phyloP scores from a whole-genome alignment of 1,284 basidiomycete genomes.

The Heliocybe sulcata region DNA sequence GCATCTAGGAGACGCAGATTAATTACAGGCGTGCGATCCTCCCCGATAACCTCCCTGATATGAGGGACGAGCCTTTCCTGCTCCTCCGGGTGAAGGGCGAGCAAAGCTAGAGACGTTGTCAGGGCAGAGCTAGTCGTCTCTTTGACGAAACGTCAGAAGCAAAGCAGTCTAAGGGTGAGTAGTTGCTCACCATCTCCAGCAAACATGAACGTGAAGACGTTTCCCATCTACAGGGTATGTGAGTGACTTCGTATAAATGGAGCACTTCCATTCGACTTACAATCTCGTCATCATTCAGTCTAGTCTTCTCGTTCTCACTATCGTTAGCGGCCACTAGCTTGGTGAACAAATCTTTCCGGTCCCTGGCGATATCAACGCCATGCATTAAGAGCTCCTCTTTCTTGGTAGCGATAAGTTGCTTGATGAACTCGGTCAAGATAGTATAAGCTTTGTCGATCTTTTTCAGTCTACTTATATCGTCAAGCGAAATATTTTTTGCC shows the following conservation, averaged over 20 bases:
- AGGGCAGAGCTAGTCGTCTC: constrained; percentile 31
- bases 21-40: constrained; percentile 1
- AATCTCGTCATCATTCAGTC: constrained; percentile 9
- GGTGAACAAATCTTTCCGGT: constrained; percentile 7
- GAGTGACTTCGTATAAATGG: background rate
- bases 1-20: background rate
- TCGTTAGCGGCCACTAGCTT: constrained; percentile 9
- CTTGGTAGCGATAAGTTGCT: background rate
- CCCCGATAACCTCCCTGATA: constrained; percentile 11
- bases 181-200: constrained; percentile 9
- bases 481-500: background rate
- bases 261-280: constrained; percentile 2
- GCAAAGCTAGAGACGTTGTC: constrained; percentile 23
- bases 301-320: constrained; percentile 6
- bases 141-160: background rate
- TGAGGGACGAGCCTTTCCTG: constrained; percentile 30
- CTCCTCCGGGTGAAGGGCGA: constrained; percentile 29
- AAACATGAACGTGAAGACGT: constrained; percentile 11
- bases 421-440: background rate
- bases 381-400: constrained; percentile 1
- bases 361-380: background rate
- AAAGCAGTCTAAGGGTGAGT: background rate
- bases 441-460: background rate
- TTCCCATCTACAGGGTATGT: constrained; percentile 7
- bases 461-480: background rate